These are phyloP conservation scores for Arthrobotrys megalospora DNA, from an alignment of 2,329 filamentous ascomycete species.

Conservation along the genomic window DNA sequence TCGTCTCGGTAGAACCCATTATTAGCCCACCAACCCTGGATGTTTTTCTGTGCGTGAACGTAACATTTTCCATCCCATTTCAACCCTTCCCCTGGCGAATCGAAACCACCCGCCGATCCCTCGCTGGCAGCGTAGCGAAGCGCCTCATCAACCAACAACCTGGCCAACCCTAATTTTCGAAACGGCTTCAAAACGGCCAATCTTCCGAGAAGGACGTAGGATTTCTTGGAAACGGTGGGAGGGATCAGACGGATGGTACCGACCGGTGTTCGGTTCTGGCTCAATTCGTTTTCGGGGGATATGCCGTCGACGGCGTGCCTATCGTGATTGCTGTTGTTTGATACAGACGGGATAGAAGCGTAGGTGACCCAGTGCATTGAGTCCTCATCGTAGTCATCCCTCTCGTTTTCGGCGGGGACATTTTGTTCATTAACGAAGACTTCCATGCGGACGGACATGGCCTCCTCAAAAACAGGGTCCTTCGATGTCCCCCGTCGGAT, in stretches of 20 bases:
- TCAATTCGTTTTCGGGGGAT: constrained; percentile 65
- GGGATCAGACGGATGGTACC: constrained; percentile 86
- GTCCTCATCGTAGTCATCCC: constrained; percentile 83
- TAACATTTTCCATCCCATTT: constrained; percentile 65
- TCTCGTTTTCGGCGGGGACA: constrained; percentile 77
- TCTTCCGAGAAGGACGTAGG: constrained; percentile 86
- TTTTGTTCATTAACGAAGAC: constrained; percentile 76
- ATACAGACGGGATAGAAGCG: constrained; percentile 71
- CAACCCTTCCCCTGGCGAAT: constrained; percentile 66
- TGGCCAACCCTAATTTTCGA: constrained; percentile 77
- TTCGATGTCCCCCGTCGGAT: constrained; percentile 39
- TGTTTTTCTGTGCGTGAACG: constrained; percentile 81
- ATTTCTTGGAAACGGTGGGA: constrained; percentile 70
- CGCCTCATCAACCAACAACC: constrained; percentile 77
- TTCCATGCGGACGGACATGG: constrained; percentile 75
- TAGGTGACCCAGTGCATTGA: constrained; percentile 93
- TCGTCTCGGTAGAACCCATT: constrained; percentile 83
- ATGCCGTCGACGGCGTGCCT: constrained; percentile 69
- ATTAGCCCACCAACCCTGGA: constrained; percentile 77
- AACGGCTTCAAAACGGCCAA: constrained; percentile 79
- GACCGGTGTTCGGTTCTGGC: constrained; percentile 71
- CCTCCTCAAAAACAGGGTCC: constrained; percentile 73
- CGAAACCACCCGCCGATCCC: constrained; percentile 69
- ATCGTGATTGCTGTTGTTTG: constrained; percentile 66
- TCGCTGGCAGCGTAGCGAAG: constrained; percentile 79